Evolutionary conservation across 179 eudicot species (phyloP).

Genomic region (Vitellaria paradoxa): DNA sequence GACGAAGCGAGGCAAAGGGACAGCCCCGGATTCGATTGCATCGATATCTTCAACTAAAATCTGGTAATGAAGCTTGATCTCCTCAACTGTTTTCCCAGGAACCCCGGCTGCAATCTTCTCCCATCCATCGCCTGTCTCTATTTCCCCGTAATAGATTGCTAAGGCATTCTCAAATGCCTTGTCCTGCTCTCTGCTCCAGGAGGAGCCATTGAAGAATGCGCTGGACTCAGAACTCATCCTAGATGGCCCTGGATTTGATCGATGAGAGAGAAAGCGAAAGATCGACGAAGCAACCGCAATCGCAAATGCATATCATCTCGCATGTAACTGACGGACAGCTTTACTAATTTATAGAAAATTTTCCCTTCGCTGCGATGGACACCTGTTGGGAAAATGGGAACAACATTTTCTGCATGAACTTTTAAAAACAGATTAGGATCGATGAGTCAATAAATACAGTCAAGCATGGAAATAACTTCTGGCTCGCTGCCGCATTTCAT

Average conservation of each 20-base stretch:
- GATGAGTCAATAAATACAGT: constrained; percentile 8
- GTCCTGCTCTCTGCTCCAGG: constrained; percentile 62
- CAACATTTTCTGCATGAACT: not conserved
- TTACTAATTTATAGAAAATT: constrained; percentile 8
- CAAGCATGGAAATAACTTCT: not conserved
- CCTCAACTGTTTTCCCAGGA: constrained; percentile 60
- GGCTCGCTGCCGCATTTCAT: not conserved
- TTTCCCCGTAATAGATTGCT: constrained; percentile 42
- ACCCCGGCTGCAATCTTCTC: constrained; percentile 57
- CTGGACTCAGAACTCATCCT: not conserved
- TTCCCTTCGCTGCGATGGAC: constrained; percentile 10
- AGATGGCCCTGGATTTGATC: too few relatives aligned
- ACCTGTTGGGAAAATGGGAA: constrained; percentile 11
- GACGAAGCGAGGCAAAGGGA: constrained; percentile 38
- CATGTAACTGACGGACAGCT: constrained; percentile 16
- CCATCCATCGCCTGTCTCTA: constrained; percentile 45
- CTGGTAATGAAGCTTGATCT: constrained; percentile 50
- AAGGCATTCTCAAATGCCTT: constrained; percentile 72
- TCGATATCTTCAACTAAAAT: constrained; percentile 44
- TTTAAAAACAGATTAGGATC: constrained; percentile 1
- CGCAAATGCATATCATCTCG: constrained; percentile 1
- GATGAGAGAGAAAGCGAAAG: not conserved
- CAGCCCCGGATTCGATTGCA: constrained; percentile 51
- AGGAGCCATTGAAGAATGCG: constrained; percentile 16
- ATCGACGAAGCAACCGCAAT: not conserved